phyloP scores from a whole-genome alignment of 805 yeast genomes.

The Candida silvicultrix region DNA sequence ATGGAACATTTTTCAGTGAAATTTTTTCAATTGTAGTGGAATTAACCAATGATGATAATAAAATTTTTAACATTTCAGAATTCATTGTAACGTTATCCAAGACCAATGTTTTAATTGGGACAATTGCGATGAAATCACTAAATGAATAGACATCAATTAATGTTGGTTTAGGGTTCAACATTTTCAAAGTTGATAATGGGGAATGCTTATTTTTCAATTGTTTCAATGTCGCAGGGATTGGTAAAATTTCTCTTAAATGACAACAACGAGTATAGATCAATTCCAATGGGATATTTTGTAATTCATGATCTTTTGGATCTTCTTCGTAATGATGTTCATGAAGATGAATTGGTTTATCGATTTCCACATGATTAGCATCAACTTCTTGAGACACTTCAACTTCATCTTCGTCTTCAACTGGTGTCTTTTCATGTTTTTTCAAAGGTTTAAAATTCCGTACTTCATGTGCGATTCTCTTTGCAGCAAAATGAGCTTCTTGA shows the following conservation, averaged over 20 bases:
- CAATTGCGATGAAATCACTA: slow-evolving; percentile 81
- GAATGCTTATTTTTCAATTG: slow-evolving; percentile 73
- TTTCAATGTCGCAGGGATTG: slow-evolving; percentile 83
- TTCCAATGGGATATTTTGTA: slow-evolving; percentile 38
- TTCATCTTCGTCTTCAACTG: slow-evolving; percentile 18
- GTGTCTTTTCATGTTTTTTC: slow-evolving; percentile 8
- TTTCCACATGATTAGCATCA: slow-evolving; percentile 33
- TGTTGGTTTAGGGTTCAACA: slow-evolving; percentile 86
- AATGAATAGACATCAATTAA: slow-evolving; percentile 82
- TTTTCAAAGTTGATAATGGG: slow-evolving; percentile 64
- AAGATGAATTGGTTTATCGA: slow-evolving; percentile 66
- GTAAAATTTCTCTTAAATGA: slow-evolving; percentile 84
- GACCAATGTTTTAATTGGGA: slow-evolving; percentile 69
- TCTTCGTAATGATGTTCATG: slow-evolving; percentile 51
- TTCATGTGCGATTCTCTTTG: slow-evolving; percentile 63
- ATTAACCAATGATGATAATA: slow-evolving; percentile 64
- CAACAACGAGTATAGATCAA: slow-evolving; percentile 87
- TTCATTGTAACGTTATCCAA: slow-evolving; percentile 77
- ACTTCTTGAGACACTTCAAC: slow-evolving; percentile 11
- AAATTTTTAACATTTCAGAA: slow-evolving; percentile 66
- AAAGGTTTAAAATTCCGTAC: slow-evolving; percentile 37
- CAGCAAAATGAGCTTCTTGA: slow-evolving; percentile 68
- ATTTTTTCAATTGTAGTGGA: slow-evolving; percentile 65
- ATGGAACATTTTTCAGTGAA: slow-evolving; percentile 71
- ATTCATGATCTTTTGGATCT: slow-evolving; percentile 15